A percentile compares a stretch with the other conserved stretches of the same genome.
phyloP scores from a whole-genome alignment of 306 rosid genomes.

The Phaseolus lunatus region DNA sequence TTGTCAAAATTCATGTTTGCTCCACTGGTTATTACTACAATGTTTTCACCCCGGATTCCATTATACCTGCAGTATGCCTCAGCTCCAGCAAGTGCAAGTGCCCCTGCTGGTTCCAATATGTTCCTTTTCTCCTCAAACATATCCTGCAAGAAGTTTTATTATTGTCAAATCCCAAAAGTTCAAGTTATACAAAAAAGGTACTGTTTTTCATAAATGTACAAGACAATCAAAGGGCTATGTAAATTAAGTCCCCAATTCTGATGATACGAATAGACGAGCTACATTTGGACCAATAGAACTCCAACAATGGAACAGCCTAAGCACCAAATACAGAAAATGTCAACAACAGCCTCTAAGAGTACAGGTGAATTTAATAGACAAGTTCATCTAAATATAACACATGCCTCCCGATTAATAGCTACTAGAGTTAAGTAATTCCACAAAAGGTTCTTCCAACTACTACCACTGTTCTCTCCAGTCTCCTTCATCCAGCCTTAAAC shows the following conservation, averaged over 20 bases:
- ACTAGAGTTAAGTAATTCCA: neutral
- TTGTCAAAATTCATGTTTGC: constrained; percentile 99
- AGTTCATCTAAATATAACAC: constrained; percentile 36
- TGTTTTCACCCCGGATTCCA: constrained; percentile 80
- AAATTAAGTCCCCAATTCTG: neutral
- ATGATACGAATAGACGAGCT: neutral
- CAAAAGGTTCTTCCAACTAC: constrained; percentile 25
- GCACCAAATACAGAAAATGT: constrained; percentile 7
- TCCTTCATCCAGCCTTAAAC: constrained; percentile 11
- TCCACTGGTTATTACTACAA: constrained; percentile 91
- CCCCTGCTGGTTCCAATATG: constrained; percentile 98
- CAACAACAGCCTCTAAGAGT: constrained; percentile 21
- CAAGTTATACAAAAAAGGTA: neutral
- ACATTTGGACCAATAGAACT: constrained; percentile 13
- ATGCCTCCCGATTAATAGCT: neutral
- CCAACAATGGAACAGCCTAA: neutral
- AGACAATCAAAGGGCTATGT: constrained; percentile 14
- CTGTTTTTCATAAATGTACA: constrained; percentile 9
- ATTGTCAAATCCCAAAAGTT: constrained; percentile 11
- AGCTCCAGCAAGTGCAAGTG: constrained; percentile 97
- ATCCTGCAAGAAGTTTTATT: constrained; percentile 67
- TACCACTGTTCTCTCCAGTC: neutral
- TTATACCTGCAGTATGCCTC: constrained; percentile 97
- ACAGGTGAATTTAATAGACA: neutral
- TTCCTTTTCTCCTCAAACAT: constrained; percentile 98